These are phyloP conservation scores for Mucor plumbeus DNA, from an alignment of 371 early-diverging fungal species.

Conservation along the genomic window DNA sequence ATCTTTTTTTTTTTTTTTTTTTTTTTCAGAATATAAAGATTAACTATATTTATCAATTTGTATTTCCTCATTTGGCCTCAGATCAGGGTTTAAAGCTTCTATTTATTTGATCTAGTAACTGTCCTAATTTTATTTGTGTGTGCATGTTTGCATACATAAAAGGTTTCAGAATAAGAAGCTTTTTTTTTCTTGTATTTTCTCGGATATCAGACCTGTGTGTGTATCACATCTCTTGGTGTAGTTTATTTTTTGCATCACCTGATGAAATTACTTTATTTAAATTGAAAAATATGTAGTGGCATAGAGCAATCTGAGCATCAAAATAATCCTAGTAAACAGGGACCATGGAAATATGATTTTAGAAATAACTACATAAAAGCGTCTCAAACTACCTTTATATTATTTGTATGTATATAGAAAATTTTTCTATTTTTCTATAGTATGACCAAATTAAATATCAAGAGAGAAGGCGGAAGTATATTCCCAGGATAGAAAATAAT, in stretches of 20 bases:
- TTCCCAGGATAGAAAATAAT: not conserved
- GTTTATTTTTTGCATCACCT: not conserved
- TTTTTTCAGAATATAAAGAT: no score
- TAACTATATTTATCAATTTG: no score
- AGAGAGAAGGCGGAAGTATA: not conserved
- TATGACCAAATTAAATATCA: not conserved
- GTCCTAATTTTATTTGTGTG: no score
- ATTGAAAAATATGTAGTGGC: not conserved
- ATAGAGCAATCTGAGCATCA: not conserved
- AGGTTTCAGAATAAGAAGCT: not conserved
- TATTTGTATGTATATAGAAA: not conserved
- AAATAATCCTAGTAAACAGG: not conserved
- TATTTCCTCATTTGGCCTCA: no score
- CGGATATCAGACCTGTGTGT: not conserved
- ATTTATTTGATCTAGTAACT: no score
- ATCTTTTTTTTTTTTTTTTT: no score
- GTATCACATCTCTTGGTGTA: not conserved
- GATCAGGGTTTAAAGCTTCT: no score
- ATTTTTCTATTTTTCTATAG: not conserved
- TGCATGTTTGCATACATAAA: no score
- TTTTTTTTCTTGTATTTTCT: not conserved
- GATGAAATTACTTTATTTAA: not conserved
- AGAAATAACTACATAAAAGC: not conserved
- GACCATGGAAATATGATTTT: not conserved
- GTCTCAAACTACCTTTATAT: not conserved